These are phyloP conservation scores for Pestalotiopsis sp. DNA, from an alignment of 2,329 filamentous ascomycete species.

Conservation along the genomic window DNA sequence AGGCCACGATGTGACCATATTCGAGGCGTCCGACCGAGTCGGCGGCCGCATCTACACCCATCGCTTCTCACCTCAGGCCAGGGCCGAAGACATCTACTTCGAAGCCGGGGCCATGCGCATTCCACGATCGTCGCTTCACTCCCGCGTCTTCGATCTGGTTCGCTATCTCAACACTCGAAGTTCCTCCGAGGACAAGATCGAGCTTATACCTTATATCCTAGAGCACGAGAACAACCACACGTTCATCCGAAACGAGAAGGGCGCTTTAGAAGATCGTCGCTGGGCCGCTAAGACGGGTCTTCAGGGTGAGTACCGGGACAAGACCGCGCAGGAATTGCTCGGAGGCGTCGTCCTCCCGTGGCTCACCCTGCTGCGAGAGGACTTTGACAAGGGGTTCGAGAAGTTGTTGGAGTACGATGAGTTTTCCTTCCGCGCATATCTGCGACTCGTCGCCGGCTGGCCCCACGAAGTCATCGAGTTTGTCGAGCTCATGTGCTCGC, in stretches of 20 bases:
- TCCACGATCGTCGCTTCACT: constrained; percentile 9
- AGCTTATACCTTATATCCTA: constrained; percentile 17
- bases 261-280: background rate
- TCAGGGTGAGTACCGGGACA: constrained; percentile 10
- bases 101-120: constrained; percentile 17
- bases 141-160: constrained; percentile 14
- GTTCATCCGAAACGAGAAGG: constrained; percentile 1
- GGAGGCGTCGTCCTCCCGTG: constrained; percentile 9
- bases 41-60: constrained; percentile 16
- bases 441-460: constrained; percentile 8
- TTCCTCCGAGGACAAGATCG: constrained; percentile 9
- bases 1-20: constrained; percentile 15
- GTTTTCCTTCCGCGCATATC: constrained; percentile 13
- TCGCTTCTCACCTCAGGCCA: constrained; percentile 4
- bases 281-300: background rate
- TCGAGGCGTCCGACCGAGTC: constrained; percentile 12
- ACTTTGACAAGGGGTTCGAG: constrained; percentile 15
- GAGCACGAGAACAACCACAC: constrained; percentile 12
- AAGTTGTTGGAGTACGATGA: constrained; percentile 17
- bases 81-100: constrained; percentile 14
- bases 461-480: constrained; percentile 18
- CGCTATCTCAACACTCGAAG: constrained; percentile 13
- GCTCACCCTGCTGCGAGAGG: constrained; percentile 10
- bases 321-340: constrained; percentile 13
- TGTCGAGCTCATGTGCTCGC: constrained; percentile 13